Evolutionary conservation across 1,284 basidiomycete species (phyloP).

Genomic region (Tilletia walkeri): DNA sequence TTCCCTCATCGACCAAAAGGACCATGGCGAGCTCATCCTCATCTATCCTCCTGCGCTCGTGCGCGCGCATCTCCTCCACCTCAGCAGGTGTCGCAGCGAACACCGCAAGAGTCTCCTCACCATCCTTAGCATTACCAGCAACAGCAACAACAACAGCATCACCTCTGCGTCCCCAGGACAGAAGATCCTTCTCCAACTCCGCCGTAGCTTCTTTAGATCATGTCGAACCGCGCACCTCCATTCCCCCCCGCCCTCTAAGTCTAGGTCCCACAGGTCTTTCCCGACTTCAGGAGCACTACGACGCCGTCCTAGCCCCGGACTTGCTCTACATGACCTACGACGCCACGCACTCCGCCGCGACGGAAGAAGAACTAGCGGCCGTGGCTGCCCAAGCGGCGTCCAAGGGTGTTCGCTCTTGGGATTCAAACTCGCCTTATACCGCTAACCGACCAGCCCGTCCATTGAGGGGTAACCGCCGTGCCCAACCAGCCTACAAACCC

Average conservation of each 20-base stretch:
- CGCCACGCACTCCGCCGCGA: conserved; percentile 19
- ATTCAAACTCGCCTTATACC: conserved; percentile 75
- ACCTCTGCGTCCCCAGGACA: background rate
- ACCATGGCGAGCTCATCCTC: background rate
- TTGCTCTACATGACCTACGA: conserved; percentile 93
- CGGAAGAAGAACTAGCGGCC: background rate
- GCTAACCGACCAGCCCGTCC: conserved; percentile 69
- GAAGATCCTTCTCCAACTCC: conserved; percentile 12
- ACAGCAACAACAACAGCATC: background rate
- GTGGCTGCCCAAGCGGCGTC: background rate
- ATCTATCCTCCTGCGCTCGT: background rate
- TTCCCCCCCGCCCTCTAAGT: conserved; percentile 37
- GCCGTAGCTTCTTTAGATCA: background rate
- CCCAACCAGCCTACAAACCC: conserved; percentile 40
- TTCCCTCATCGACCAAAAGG: background rate
- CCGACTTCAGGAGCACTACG: conserved; percentile 80
- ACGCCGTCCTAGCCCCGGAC: conserved; percentile 76
- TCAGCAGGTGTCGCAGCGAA: background rate
- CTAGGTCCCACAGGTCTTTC: conserved; percentile 67
- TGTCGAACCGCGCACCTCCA: conserved; percentile 33
- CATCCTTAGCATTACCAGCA: background rate
- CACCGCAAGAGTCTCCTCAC: too few species aligned
- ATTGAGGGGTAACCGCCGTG: conserved; percentile 65
- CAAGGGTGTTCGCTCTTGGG: conserved; percentile 64
- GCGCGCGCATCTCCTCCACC: background rate